Conservation (phyloP, 148 eudicot genomes). For the Camellia lanceoleosa region DNA sequence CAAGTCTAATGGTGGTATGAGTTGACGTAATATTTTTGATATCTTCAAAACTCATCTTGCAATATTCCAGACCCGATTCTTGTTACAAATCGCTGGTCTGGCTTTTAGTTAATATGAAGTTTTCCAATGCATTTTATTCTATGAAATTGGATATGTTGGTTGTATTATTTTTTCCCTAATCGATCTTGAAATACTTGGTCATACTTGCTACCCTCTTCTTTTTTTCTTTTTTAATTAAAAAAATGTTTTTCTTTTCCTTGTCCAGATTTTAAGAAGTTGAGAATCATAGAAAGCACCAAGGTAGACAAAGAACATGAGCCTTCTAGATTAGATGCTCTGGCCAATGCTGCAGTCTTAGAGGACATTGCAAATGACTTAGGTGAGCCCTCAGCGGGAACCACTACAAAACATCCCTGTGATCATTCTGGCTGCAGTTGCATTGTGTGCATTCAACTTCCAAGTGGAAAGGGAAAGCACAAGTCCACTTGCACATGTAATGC, state of each 20-base stretch:
- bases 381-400: constrained; percentile 53
- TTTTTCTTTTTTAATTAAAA: no score
- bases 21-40: no score
- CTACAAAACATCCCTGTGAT: constrained; percentile 85
- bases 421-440: constrained; percentile 94
- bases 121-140: no score
- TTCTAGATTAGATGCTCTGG: constrained; percentile 74
- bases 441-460: constrained; percentile 94
- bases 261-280: constrained; percentile 59
- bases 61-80: no score
- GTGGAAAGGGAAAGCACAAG: constrained; percentile 91
- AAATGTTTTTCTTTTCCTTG: background rate
- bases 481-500: constrained; percentile 77
- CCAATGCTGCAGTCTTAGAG: constrained; percentile 54
- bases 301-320: constrained; percentile 44
- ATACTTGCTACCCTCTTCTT: no score
- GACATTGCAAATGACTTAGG: background rate
- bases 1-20: no score
- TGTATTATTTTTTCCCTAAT: no score
- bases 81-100: no score
- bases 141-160: no score
- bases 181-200: no score
- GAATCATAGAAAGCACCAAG: constrained; percentile 30
- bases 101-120: no score
- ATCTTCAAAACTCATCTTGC: no score